phyloP scores from a whole-genome alignment of 140 eudicot genomes.

The Stevia rebaudiana region DNA sequence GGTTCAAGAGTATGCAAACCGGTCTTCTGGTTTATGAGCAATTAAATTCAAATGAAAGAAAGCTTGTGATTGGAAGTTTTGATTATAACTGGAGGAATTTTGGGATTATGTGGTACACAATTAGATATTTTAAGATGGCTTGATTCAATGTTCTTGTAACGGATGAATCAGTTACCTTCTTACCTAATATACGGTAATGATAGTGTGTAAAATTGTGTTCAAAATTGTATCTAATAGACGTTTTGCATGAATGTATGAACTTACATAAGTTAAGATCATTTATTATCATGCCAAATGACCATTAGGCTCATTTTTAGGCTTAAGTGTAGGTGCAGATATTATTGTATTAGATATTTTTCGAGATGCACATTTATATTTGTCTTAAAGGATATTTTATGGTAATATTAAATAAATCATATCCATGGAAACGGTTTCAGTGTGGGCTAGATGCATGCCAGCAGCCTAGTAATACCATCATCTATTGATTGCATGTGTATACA shows the following conservation, averaged over 20 bases:
- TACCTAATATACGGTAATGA: not conserved
- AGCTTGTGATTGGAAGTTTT: constrained; percentile 8
- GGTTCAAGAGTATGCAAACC: constrained; percentile 89
- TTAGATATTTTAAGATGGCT: not conserved
- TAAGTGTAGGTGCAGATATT: not conserved
- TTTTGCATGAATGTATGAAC: not conserved
- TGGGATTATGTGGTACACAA: not conserved
- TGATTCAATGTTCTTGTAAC: not conserved
- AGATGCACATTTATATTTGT: not conserved
- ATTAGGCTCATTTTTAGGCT: not conserved
- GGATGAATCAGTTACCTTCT: not conserved
- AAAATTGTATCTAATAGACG: not conserved
- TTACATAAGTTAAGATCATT: not conserved
- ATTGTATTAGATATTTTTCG: too few relatives aligned
- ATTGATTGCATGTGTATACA: too few relatives aligned
- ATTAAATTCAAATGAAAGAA: not conserved
- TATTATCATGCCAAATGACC: not conserved
- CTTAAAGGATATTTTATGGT: not conserved
- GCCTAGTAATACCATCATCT: too few relatives aligned
- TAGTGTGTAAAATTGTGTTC: not conserved
- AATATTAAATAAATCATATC: too few relatives aligned
- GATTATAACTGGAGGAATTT: not conserved
- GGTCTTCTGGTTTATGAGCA: constrained; percentile 63
- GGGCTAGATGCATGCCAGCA: not conserved
- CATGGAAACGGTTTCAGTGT: not conserved